Percentiles rank a stretch among this genome's conserved stretches.
phyloP scores from a whole-genome alignment of 768 basidiomycete species.

The Boletus speciosus region DNA sequence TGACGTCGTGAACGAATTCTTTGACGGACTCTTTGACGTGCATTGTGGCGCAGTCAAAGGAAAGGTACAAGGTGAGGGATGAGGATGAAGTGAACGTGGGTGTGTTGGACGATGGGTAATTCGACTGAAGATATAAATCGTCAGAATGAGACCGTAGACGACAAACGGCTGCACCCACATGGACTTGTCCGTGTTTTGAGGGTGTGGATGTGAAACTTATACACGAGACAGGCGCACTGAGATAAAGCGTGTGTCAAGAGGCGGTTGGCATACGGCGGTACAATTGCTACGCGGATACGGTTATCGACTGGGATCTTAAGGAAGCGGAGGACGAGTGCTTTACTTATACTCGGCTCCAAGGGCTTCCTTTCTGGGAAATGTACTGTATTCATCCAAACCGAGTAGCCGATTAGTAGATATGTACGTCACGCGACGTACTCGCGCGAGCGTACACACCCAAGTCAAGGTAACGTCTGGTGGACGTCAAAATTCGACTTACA shows the following conservation, averaged over 20 bases:
- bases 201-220: background rate
- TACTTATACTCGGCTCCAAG: conserved; percentile 24
- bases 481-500: no score
- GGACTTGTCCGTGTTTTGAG: conserved; percentile 5
- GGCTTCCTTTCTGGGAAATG: conserved; percentile 4
- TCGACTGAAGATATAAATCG: background rate
- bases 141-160: background rate
- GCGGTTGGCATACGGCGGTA: background rate
- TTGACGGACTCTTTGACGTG: conserved; percentile 31
- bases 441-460: no score
- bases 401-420: background rate
- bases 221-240: background rate
- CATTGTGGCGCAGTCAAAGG: conserved; percentile 13
- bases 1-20: conserved; percentile 31
- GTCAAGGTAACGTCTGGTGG: no score
- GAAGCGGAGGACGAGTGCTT: background rate
- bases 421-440: no score
- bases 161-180: conserved; percentile 1
- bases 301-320: background rate
- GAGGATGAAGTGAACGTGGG: conserved; percentile 3
- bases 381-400: background rate
- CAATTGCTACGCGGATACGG: background rate
- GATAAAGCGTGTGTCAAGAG: background rate
- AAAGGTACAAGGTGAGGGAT: background rate
- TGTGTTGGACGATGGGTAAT: background rate